A percentile compares a stretch with the other conserved stretches of the same genome.
Evolutionary conservation across 1,284 basidiomycete species (phyloP).

Genomic region (Cutaneotrichosporon cutaneum): DNA sequence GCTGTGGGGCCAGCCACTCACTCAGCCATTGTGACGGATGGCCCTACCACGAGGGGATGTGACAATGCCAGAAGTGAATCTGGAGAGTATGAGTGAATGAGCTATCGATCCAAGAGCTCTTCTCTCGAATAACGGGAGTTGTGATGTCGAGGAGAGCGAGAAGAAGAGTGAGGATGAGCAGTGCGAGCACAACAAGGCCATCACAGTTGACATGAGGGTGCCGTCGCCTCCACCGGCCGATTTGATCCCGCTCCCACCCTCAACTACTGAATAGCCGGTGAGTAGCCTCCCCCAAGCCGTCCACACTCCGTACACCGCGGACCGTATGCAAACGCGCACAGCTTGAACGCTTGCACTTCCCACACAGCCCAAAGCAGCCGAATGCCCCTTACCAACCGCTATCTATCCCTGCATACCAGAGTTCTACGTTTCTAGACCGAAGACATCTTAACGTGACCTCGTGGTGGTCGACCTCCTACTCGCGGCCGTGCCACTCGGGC

Average conservation of each 20-base stretch:
- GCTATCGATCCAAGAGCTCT: neutral
- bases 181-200: conserved; percentile 3
- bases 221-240: neutral
- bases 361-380: neutral
- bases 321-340: neutral
- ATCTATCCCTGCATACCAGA: neutral
- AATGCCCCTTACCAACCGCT: neutral
- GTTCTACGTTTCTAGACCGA: too few species aligned
- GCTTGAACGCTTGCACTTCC: neutral
- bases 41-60: neutral
- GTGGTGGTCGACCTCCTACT: too few species aligned
- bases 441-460: too few species aligned
- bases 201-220: neutral
- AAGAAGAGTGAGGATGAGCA: neutral
- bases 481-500: too few species aligned
- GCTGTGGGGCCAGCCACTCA: neutral
- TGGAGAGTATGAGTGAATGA: neutral
- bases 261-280: neutral
- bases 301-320: too few species aligned
- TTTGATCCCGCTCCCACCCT: neutral
- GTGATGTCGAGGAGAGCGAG: neutral
- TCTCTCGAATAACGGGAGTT: neutral
- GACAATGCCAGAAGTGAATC: neutral
- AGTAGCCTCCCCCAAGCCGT: neutral
- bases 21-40: conserved; percentile 16